phyloP scores from a whole-genome alignment of 1,284 basidiomycete species.

The Malassezia restricta region DNA sequence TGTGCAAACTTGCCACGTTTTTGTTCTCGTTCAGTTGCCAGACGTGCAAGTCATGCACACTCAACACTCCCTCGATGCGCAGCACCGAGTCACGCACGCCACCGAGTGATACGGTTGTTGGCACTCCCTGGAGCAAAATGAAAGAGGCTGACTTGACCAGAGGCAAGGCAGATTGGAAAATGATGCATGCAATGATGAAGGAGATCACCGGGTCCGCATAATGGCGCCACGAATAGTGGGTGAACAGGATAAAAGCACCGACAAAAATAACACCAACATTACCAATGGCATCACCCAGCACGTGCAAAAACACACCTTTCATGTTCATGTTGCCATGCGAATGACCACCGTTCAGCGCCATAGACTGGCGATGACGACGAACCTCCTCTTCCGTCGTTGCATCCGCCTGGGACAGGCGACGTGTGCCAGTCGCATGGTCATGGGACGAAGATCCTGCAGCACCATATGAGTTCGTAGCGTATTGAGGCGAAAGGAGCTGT shows the following conservation, averaged over 20 bases:
- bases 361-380: slow-evolving; percentile 13
- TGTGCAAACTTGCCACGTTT: slow-evolving; percentile 88
- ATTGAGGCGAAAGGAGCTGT: neutral
- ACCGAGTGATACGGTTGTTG: slow-evolving; percentile 73
- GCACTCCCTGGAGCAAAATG: slow-evolving; percentile 93
- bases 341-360: slow-evolving; percentile 12
- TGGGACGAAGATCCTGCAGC: slow-evolving; percentile 48
- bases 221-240: slow-evolving; percentile 49
- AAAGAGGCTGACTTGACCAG: slow-evolving; percentile 86
- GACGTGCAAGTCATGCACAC: slow-evolving; percentile 77
- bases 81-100: slow-evolving; percentile 69
- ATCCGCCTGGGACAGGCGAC: slow-evolving; percentile 17
- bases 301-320: slow-evolving; percentile 84
- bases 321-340: slow-evolving; percentile 74
- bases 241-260: slow-evolving; percentile 54
- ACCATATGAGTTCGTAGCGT: slow-evolving; percentile 12
- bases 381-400: slow-evolving; percentile 8
- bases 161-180: slow-evolving; percentile 87
- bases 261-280: slow-evolving; percentile 95
- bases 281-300: slow-evolving; percentile 82
- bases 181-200: slow-evolving; percentile 87
- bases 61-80: slow-evolving; percentile 70
- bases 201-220: slow-evolving; percentile 91
- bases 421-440: slow-evolving; percentile 30
- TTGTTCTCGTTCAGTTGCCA: slow-evolving; percentile 87